These are phyloP conservation scores for Dactylella cylindrospora DNA, from an alignment of 2,329 filamentous ascomycete genomes.

Conservation along the genomic window DNA sequence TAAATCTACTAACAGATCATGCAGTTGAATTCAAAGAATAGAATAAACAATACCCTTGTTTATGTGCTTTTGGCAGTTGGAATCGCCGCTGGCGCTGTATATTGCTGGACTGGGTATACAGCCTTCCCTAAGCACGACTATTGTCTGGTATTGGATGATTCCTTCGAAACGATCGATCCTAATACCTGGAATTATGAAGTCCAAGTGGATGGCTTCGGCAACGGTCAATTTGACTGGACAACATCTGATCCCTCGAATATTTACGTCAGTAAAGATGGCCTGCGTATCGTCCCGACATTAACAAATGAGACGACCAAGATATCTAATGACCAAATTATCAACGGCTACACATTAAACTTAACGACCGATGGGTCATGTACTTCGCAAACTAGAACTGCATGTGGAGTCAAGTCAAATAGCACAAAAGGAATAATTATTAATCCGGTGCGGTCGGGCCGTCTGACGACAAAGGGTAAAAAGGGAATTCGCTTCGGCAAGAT, in stretches of 20 bases:
- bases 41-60: conserved; percentile 5
- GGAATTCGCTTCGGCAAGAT: conserved; percentile 58
- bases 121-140: conserved; percentile 49
- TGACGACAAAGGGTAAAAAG: conserved; percentile 57
- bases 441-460: conserved; percentile 57
- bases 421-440: conserved; percentile 56
- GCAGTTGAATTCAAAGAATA: conserved; percentile 23
- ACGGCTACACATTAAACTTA: conserved; percentile 56
- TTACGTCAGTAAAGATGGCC: conserved; percentile 56
- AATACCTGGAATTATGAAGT: conserved; percentile 58
- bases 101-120: conserved; percentile 25
- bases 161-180: conserved; percentile 56
- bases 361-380: conserved; percentile 55
- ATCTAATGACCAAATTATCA: conserved; percentile 19
- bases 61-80: conserved; percentile 7
- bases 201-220: conserved; percentile 54
- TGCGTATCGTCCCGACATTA: conserved; percentile 61
- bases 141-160: conserved; percentile 58
- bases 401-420: conserved; percentile 54
- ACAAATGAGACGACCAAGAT: conserved; percentile 49
- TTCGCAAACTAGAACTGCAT: conserved; percentile 50
- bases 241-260: conserved; percentile 57
- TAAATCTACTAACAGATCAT: neutral
- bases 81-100: conserved; percentile 8
- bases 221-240: conserved; percentile 61